Percentiles rank a stretch among this genome's conserved stretches.
phyloP scores from a whole-genome alignment of 164 flowering plant species.

The Chimonanthus praecox region DNA sequence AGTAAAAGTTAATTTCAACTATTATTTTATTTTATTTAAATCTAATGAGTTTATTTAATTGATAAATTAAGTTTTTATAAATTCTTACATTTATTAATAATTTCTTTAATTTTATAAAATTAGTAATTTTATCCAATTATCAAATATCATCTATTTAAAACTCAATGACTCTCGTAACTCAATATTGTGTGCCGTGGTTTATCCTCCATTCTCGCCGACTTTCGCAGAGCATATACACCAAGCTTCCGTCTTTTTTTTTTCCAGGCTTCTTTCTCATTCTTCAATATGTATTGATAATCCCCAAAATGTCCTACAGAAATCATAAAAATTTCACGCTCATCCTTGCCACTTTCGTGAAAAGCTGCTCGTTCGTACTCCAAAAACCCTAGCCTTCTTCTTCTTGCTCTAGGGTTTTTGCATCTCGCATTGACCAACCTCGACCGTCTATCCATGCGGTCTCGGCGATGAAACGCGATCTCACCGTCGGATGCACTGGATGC shows the following conservation, averaged over 20 bases:
- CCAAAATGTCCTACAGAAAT: neutral
- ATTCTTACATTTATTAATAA: no score
- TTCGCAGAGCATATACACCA: neutral
- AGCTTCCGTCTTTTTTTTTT: neutral
- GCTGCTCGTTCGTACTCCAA: neutral
- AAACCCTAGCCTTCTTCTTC: neutral
- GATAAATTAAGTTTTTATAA: no score
- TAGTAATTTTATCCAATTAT: no score
- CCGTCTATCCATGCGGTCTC: conserved; percentile 10
- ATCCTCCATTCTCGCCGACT: neutral
- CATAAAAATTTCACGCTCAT: neutral
- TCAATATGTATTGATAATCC: neutral
- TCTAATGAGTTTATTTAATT: no score
- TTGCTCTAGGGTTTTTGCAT: conserved; percentile 1
- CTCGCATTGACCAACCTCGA: neutral
- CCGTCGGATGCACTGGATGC: conserved; percentile 20
- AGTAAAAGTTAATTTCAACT: no score
- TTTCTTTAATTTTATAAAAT: no score
- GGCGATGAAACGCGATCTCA: conserved; percentile 11
- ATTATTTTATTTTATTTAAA: no score
- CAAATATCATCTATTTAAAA: no score
- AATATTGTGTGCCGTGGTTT: no score
- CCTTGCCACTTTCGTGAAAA: neutral
- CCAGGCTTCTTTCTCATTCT: neutral
- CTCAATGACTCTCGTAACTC: no score